Evolutionary conservation across 139 green algal genomes (phyloP).

Genomic region (Chlamydomonas asymmetrica): DNA sequence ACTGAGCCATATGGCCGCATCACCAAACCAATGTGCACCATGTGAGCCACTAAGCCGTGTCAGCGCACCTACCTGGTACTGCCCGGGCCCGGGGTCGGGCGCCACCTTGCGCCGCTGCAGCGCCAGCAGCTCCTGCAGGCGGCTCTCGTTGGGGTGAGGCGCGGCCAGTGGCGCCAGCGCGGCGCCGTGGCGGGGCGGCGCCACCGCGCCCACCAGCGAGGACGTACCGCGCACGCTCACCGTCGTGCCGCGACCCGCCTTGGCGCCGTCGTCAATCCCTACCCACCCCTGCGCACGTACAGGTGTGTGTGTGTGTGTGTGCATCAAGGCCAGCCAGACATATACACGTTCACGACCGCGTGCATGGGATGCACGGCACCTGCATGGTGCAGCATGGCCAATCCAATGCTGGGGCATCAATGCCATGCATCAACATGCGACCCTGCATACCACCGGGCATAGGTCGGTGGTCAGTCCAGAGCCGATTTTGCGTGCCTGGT

Average conservation of each 20-base stretch:
- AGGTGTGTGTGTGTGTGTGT: too few species aligned
- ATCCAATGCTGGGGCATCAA: not conserved
- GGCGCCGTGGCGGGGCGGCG: slow-evolving; percentile 1
- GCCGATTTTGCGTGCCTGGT: too few species aligned
- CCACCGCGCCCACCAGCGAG: slow-evolving; percentile 21
- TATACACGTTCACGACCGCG: not conserved
- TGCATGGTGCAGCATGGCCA: not conserved
- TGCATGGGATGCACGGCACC: not conserved
- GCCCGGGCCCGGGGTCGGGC: slow-evolving; percentile 18
- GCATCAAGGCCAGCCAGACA: not conserved
- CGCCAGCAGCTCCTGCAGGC: slow-evolving; percentile 46
- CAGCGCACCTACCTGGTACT: slow-evolving; percentile 28
- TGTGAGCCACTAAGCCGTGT: not conserved
- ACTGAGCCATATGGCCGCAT: too few species aligned
- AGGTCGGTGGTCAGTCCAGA: too few species aligned
- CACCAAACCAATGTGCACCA: too few species aligned
- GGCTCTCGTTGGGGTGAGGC: slow-evolving; percentile 39
- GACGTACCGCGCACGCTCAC: slow-evolving; percentile 13
- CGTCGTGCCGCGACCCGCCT: slow-evolving; percentile 20
- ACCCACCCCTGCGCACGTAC: slow-evolving; percentile 19
- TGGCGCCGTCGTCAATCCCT: slow-evolving; percentile 22
- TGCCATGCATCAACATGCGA: not conserved
- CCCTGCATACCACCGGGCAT: too few species aligned
- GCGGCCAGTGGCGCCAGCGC: slow-evolving; percentile 31
- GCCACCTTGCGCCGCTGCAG: slow-evolving; percentile 32